phyloP scores from a whole-genome alignment of 1,284 basidiomycete genomes.

The Mycena citricolor region DNA sequence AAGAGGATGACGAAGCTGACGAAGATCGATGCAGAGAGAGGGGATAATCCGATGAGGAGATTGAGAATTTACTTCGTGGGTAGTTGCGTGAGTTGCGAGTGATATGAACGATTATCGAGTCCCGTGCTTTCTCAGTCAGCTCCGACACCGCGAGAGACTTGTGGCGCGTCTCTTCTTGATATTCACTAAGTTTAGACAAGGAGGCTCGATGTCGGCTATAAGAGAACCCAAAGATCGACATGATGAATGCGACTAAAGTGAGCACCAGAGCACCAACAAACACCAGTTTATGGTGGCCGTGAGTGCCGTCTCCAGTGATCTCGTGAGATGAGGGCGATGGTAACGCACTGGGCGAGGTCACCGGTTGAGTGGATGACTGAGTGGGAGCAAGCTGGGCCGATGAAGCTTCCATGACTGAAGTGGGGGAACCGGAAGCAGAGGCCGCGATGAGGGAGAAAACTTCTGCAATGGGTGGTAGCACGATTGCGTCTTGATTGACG shows the following conservation, averaged over 20 bases:
- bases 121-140: no score
- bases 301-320: no score
- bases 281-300: conserved; percentile 14
- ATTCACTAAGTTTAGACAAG: no score
- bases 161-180: no score
- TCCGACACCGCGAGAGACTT: no score
- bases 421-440: conserved; percentile 1
- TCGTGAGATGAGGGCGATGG: neutral
- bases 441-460: conserved; percentile 18
- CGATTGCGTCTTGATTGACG: neutral
- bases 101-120: conserved; percentile 32
- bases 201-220: conserved; percentile 16
- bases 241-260: conserved; percentile 16
- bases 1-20: neutral
- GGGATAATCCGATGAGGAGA: conserved; percentile 32
- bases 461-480: conserved; percentile 11
- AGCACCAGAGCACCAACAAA: conserved; percentile 16
- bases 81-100: conserved; percentile 28
- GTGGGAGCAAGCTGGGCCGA: no score
- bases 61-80: conserved; percentile 32
- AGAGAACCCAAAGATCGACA: conserved; percentile 15
- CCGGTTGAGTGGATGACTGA: no score
- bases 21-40: conserved; percentile 19
- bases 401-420: neutral
- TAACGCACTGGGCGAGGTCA: no score